A percentile compares a stretch with the other conserved stretches of the same genome.
These are phyloP conservation scores for Monarda citriodora DNA, from an alignment of 305 asterid genomes.

Conservation along the genomic window DNA sequence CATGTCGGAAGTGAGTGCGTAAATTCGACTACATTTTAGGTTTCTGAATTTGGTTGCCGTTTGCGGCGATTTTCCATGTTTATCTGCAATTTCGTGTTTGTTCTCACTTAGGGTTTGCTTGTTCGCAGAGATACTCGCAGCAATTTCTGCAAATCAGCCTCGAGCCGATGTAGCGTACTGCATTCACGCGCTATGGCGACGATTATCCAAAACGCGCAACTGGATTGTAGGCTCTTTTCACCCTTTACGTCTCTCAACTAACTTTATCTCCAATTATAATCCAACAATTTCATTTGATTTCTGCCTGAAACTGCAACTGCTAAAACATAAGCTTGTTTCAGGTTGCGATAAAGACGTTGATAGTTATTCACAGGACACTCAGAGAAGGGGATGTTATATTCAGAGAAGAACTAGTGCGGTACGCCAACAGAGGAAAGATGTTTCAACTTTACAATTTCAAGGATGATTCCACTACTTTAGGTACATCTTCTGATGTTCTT, in stretches of 20 bases:
- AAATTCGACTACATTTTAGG: not conserved
- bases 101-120: not conserved
- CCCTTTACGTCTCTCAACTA: not conserved
- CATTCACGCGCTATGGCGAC: slow-evolving; percentile 80
- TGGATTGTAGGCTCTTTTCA: slow-evolving; percentile 63
- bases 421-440: slow-evolving; percentile 64
- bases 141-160: slow-evolving; percentile 62
- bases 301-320: not conserved
- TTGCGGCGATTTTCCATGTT: not conserved
- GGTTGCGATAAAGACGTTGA: slow-evolving; percentile 86
- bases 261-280: no score
- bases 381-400: slow-evolving; percentile 89
- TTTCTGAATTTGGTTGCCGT: not conserved
- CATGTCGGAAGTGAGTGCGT: slow-evolving; percentile 79
- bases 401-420: slow-evolving; percentile 61
- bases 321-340: slow-evolving; percentile 20
- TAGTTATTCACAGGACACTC: slow-evolving; percentile 80
- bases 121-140: slow-evolving; percentile 57
- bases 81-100: not conserved
- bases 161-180: slow-evolving; percentile 94
- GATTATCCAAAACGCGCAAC: slow-evolving; percentile 73
- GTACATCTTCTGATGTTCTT: not conserved
- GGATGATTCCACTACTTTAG: slow-evolving; percentile 73
- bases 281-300: not conserved
- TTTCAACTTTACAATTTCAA: slow-evolving; percentile 80